phyloP scores from a whole-genome alignment of 2,329 filamentous ascomycete species.

The Annulohypoxylon truncatum region DNA sequence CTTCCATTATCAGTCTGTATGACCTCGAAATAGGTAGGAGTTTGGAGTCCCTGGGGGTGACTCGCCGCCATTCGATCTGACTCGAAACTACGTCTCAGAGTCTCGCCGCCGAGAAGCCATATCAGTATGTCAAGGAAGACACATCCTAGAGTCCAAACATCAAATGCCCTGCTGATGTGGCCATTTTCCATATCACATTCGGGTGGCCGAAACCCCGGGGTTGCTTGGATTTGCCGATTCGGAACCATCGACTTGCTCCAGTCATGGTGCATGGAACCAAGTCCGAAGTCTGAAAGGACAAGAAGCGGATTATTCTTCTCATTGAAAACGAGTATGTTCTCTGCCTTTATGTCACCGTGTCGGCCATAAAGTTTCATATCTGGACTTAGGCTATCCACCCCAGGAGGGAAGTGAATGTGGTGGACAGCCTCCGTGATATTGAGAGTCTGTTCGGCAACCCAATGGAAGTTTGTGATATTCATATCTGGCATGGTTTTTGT shows the following conservation, averaged over 20 bases:
- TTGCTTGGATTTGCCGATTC: neutral
- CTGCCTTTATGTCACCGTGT: constrained; percentile 47
- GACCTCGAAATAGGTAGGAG: constrained; percentile 13
- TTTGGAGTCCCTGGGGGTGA: neutral
- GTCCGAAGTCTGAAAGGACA: constrained; percentile 34
- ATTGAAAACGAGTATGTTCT: constrained; percentile 36
- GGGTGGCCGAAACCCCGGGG: constrained; percentile 22
- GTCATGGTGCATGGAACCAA: constrained; percentile 21
- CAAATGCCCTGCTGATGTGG: constrained; percentile 19
- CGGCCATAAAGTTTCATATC: constrained; percentile 34
- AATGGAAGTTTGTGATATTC: no score
- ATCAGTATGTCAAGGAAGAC: constrained; percentile 31
- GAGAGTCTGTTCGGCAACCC: constrained; percentile 22
- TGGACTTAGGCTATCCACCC: neutral
- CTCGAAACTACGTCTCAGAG: neutral
- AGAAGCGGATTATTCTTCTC: constrained; percentile 1
- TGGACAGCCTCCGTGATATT: constrained; percentile 25
- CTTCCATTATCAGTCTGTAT: neutral
- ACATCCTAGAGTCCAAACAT: constrained; percentile 35
- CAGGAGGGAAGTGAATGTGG: constrained; percentile 31
- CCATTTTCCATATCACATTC: constrained; percentile 26
- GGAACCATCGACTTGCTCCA: constrained; percentile 27
- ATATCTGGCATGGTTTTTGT: no score
- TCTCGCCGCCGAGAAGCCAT: constrained; percentile 25
- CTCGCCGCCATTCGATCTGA: neutral